Percentiles rank a stretch among this genome's conserved stretches.
Conservation (phyloP, 148 eudicot species). For the Rhododendron henanense region DNA sequence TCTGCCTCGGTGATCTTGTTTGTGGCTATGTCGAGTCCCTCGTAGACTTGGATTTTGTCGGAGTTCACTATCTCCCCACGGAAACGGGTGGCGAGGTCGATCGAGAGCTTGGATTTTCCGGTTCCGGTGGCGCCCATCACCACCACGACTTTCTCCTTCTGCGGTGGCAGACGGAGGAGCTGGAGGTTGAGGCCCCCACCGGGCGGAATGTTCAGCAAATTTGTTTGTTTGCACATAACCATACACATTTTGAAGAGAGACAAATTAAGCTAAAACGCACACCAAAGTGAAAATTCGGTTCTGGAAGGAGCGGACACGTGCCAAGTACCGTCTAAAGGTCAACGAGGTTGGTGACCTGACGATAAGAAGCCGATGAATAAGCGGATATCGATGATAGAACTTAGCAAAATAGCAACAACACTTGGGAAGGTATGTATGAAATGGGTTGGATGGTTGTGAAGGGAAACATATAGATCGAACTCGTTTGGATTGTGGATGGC, state of each 20-base stretch:
- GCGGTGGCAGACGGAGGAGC: slow-evolving; percentile 21
- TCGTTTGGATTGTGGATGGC: background rate
- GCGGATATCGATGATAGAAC: background rate
- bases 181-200: slow-evolving; percentile 14
- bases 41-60: slow-evolving; percentile 75
- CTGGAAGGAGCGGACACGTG: background rate
- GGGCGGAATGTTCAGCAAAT: slow-evolving; percentile 25
- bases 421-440: background rate
- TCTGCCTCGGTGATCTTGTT: slow-evolving; percentile 69
- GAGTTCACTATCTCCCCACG: slow-evolving; percentile 68
- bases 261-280: background rate
- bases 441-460: background rate
- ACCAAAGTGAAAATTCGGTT: background rate
- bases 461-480: background rate
- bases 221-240: slow-evolving; percentile 41
- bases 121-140: slow-evolving; percentile 90
- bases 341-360: background rate
- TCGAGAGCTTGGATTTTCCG: slow-evolving; percentile 75
- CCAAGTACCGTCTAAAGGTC: background rate
- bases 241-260: slow-evolving; percentile 29
- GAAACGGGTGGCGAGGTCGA: slow-evolving; percentile 64
- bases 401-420: background rate
- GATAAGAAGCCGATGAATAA: background rate
- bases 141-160: slow-evolving; percentile 63
- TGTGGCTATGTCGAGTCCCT: slow-evolving; percentile 70